phyloP scores from a whole-genome alignment of 1,284 basidiomycete genomes.

The Cutaneotrichosporon sp. region DNA sequence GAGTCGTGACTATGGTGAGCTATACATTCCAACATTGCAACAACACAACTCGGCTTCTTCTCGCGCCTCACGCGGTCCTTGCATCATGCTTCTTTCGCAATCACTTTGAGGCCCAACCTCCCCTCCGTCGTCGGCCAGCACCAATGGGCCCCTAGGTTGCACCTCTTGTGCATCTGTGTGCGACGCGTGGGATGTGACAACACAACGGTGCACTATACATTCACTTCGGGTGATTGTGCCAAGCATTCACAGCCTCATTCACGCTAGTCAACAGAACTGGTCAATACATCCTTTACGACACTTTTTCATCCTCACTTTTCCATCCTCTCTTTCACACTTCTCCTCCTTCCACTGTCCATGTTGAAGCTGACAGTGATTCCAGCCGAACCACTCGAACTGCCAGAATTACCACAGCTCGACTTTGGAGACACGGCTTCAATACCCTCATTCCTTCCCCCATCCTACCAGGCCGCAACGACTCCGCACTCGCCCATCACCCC shows the following conservation, averaged over 20 bases:
- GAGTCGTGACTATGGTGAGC: not conserved
- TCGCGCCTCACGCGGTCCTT: not conserved
- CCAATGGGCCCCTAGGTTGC: not conserved
- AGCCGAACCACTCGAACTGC: slow-evolving; percentile 20
- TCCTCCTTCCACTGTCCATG: not conserved
- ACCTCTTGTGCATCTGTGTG: not conserved
- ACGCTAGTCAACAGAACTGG: not conserved
- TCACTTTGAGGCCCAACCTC: not conserved
- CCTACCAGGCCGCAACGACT: slow-evolving; percentile 12
- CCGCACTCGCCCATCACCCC: not conserved
- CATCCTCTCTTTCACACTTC: not conserved
- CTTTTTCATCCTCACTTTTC: not conserved
- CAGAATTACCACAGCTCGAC: slow-evolving; percentile 15
- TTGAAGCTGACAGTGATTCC: slow-evolving; percentile 6
- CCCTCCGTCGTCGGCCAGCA: not conserved
- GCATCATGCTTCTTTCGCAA: slow-evolving; percentile 2
- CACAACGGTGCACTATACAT: not conserved
- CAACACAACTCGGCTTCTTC: not conserved
- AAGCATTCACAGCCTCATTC: not conserved
- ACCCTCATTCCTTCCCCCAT: slow-evolving; percentile 16
- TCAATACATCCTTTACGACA: not conserved
- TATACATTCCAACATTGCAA: not conserved
- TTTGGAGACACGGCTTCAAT: not conserved
- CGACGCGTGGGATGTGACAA: not conserved
- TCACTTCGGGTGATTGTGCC: not conserved